Evolutionary conservation across 2,329 filamentous ascomycete genomes (phyloP).

Genomic region (Neurospora sp.): DNA sequence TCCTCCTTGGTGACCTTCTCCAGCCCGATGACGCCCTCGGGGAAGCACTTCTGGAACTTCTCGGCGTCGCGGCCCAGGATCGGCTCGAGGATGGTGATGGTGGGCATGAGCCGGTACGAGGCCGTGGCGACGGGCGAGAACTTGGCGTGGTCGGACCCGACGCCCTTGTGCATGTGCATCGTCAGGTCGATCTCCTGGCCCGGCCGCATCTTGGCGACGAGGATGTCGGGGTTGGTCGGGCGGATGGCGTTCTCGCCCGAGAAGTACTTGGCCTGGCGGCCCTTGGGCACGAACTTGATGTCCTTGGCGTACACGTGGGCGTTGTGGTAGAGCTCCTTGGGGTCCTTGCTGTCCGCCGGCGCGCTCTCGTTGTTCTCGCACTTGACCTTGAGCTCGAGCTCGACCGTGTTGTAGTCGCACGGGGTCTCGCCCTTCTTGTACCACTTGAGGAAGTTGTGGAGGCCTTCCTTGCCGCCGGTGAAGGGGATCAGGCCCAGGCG

Average conservation of each 20-base stretch:
- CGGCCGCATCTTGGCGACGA: constrained; percentile 88
- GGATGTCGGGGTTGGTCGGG: constrained; percentile 81
- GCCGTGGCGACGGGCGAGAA: constrained; percentile 95
- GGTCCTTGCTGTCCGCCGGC: constrained; percentile 63
- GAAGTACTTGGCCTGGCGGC: constrained; percentile 62
- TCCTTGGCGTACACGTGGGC: constrained; percentile 74
- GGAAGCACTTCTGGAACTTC: constrained; percentile 88
- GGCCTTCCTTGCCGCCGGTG: constrained; percentile 64
- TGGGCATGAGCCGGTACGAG: constrained; percentile 81
- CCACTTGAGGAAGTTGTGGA: constrained; percentile 72
- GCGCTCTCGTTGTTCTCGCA: constrained; percentile 74
- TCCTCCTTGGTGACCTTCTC: constrained; percentile 62
- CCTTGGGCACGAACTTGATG: constrained; percentile 66
- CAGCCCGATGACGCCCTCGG: constrained; percentile 73
- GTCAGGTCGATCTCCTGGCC: constrained; percentile 78
- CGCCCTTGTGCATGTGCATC: constrained; percentile 91
- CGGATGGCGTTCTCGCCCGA: constrained; percentile 56
- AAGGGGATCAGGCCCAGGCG: constrained; percentile 86
- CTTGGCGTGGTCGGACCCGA: constrained; percentile 90
- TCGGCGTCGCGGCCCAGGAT: constrained; percentile 79
- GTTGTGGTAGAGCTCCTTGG: constrained; percentile 74
- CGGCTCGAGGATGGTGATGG: constrained; percentile 72
- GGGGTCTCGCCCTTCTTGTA: constrained; percentile 57
- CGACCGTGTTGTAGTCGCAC: constrained; percentile 79
- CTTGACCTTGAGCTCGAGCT: constrained; percentile 64